A percentile compares a stretch with the other conserved stretches of the same genome.
Evolutionary conservation across 805 yeast species (phyloP).

Genomic region (Wickerhamomyces chambardii): DNA sequence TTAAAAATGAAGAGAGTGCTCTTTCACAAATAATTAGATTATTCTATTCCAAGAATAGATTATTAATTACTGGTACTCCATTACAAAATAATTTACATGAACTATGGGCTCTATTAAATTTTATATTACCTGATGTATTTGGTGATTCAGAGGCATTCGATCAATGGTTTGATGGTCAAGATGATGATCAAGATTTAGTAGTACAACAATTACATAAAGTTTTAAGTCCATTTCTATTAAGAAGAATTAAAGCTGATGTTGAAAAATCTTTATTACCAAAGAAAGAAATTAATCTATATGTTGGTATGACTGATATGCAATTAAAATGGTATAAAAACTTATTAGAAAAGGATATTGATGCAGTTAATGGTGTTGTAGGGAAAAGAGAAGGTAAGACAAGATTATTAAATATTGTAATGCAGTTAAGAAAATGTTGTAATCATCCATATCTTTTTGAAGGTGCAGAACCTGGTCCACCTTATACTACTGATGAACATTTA

Average conservation of each 20-base stretch:
- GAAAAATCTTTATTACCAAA: constrained; percentile 88
- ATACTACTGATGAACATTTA: constrained; percentile 89
- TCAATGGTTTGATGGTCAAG: constrained; percentile 73
- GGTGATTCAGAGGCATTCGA: constrained; percentile 87
- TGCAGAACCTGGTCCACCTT: constrained; percentile 99
- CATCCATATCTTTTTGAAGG: constrained; percentile 97
- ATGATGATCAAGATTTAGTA: constrained; percentile 65
- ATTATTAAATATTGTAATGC: constrained; percentile 91
- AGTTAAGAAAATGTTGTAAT: constrained; percentile 90
- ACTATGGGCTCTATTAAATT: constrained; percentile 90
- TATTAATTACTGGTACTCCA: constrained; percentile 94
- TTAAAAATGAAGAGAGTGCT: constrained; percentile 89
- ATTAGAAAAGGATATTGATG: constrained; percentile 89
- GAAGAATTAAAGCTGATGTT: constrained; percentile 90
- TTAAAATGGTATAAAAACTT: constrained; percentile 82
- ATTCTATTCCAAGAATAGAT: constrained; percentile 76
- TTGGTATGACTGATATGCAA: constrained; percentile 96
- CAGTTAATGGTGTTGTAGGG: constrained; percentile 94
- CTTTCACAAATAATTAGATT: constrained; percentile 87
- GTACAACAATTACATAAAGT: constrained; percentile 87
- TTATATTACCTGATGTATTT: constrained; percentile 88
- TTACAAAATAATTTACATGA: constrained; percentile 92
- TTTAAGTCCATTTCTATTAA: constrained; percentile 74
- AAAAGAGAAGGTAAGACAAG: constrained; percentile 91
- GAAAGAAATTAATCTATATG: constrained; percentile 80